Evolutionary conservation across 257 asterid species (phyloP).

Genomic region (Solanum virginianum): DNA sequence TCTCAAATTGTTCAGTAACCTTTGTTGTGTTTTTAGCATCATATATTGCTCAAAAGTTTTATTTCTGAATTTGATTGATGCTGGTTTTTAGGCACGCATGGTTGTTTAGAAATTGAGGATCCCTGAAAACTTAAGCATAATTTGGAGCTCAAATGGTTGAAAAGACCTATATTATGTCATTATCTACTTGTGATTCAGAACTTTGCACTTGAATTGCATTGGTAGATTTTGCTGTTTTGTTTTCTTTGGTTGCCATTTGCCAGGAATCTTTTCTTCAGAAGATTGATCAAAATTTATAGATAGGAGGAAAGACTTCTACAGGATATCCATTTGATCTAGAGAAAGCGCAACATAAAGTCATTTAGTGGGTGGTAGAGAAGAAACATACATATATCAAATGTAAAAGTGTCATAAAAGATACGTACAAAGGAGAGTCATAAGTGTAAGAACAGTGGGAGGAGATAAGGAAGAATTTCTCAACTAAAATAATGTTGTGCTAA

Average conservation of each 20-base stretch:
- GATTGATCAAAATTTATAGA: neutral
- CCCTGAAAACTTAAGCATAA: neutral
- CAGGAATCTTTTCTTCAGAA: neutral
- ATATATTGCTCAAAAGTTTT: neutral
- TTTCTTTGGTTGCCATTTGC: neutral
- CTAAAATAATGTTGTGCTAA: no score
- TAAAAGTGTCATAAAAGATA: no score
- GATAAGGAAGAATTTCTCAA: no score
- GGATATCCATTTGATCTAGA: neutral
- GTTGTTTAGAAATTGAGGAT: neutral
- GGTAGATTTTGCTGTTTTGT: neutral
- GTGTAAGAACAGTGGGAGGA: no score
- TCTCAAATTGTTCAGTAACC: no score
- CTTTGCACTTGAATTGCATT: neutral
- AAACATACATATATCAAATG: no score
- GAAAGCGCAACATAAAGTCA: neutral
- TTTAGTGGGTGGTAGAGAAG: neutral
- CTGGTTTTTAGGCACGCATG: neutral
- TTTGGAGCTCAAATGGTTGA: neutral
- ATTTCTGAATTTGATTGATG: neutral
- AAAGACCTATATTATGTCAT: neutral
- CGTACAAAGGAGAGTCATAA: no score
- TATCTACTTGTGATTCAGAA: neutral
- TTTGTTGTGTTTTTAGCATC: no score
- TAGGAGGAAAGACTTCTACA: neutral